These are phyloP conservation scores for Sclerotinia borealis DNA, from an alignment of 2,329 filamentous ascomycete genomes.

Conservation along the genomic window DNA sequence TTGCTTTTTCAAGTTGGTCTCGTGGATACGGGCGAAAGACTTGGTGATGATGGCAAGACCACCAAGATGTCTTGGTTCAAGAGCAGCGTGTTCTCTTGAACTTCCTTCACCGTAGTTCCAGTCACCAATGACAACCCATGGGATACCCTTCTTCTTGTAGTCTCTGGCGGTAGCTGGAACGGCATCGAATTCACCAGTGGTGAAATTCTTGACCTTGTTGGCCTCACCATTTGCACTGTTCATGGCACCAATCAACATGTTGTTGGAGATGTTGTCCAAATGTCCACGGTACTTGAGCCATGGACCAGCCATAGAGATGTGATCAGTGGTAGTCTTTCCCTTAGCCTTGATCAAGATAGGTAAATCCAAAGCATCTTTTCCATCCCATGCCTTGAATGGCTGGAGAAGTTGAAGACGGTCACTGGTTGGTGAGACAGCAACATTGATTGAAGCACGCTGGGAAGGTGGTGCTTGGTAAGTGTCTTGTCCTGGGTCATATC, in stretches of 20 bases:
- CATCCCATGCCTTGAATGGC: conserved; percentile 84
- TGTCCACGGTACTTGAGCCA: conserved; percentile 99
- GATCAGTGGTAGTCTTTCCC: conserved; percentile 95
- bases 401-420: conserved; percentile 90
- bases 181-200: conserved; percentile 75
- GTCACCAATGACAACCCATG: conserved; percentile 97
- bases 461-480: conserved; percentile 93
- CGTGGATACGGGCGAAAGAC: conserved; percentile 97
- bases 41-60: conserved; percentile 95
- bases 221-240: conserved; percentile 94
- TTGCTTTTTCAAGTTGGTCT: conserved; percentile 99
- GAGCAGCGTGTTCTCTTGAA: conserved; percentile 95
- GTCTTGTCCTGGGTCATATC: conserved; percentile 86
- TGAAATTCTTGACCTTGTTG: conserved; percentile 93
- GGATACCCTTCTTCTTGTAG: conserved; percentile 95
- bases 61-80: conserved; percentile 95
- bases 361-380: conserved; percentile 77
- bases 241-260: conserved; percentile 97
- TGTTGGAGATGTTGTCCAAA: conserved; percentile 99
- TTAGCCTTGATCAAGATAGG: conserved; percentile 94
- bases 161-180: conserved; percentile 93
- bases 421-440: conserved; percentile 80
- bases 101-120: conserved; percentile 99
- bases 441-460: conserved; percentile 65
- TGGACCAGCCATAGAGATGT: conserved; percentile 94